Evolutionary conservation across 2,329 filamentous ascomycete genomes (phyloP), one percentile per base, ranked within the genome.

Genomic region (Mycosphaerelloides madeirae): DNA sequence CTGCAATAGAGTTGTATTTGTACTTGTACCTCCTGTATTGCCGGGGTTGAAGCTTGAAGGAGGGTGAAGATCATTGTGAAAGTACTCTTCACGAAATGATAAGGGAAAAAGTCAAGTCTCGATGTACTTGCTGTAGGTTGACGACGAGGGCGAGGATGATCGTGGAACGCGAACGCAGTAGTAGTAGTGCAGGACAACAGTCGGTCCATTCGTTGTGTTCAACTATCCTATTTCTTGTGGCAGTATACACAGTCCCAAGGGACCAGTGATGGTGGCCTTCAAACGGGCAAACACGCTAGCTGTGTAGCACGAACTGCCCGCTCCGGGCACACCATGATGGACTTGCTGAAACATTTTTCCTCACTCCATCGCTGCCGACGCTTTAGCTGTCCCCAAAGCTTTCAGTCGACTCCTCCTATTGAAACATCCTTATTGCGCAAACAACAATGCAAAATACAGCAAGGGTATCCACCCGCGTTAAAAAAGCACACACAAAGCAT

Each of bases 291-390:
- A 50, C 37, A 41, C 38, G 47, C 43, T 42, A 43, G 15, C 18
- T 6, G 20, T 44, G 44, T 46, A 41, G 39, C 48, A 48, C 38
- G 19, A 36, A n/a, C n/a, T n/a, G n/a, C n/a, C n/a, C n/a, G n/a
- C n/a, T n/a, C n/a, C n/a, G n/a, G n/a, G n/a, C n/a, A 15, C 20
- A 32, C 20, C 31, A 19, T 20, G 41, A 31, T 15, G 31, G 40
- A 51, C 41, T 45, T n/a, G n/a, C n/a, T n/a, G n/a, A n/a, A n/a
- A n/a, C n/a, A n/a, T n/a, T n/a, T n/a, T n/a, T n/a, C n/a, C n/a
- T 31, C 41, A 41, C 22, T 25, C 9, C 22, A 25, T 25, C 22
- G 43, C 45, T 43, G 37, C 37, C 35, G 31, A n/a, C 41, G 20
- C 33, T 37, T 31, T 5, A 13, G 25, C 15, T n/a, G 25, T 13